These are phyloP conservation scores for Paxillus involutus DNA, from an alignment of 768 basidiomycete genomes.

Conservation along the genomic window DNA sequence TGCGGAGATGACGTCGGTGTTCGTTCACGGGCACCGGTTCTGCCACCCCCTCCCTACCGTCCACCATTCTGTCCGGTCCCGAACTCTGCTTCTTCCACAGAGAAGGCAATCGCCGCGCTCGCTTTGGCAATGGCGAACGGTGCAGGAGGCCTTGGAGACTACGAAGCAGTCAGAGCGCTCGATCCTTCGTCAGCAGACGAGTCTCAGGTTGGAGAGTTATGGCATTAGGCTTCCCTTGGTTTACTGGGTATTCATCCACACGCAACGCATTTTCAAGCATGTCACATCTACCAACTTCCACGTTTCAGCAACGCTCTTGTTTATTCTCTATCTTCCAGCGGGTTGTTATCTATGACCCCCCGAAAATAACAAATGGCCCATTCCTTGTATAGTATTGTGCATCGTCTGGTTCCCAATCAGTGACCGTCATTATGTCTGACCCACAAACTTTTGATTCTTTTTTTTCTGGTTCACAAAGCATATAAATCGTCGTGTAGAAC, in stretches of 20 bases:
- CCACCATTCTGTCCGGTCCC: constrained; percentile 1
- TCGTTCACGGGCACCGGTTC: constrained; percentile 9
- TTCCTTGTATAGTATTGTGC: constrained; percentile 24
- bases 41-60: constrained; percentile 10
- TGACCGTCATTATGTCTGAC: constrained; percentile 20
- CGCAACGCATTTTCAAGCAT: constrained; percentile 5
- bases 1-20: constrained; percentile 1
- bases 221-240: constrained; percentile 38
- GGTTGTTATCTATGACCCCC: constrained; percentile 18
- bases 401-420: constrained; percentile 26
- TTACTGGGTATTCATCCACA: background rate
- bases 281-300: background rate
- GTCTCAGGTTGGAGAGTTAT: constrained; percentile 58
- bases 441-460: constrained; percentile 12
- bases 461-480: constrained; percentile 6
- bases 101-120: constrained; percentile 61
- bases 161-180: constrained; percentile 44
- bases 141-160: constrained; percentile 59
- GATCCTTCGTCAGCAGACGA: constrained; percentile 37
- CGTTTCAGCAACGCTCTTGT: constrained; percentile 18
- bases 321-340: constrained; percentile 24
- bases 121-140: constrained; percentile 63
- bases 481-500: constrained; percentile 19
- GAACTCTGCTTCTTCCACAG: constrained; percentile 44
- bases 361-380: constrained; percentile 12